Evolutionary conservation across 306 rosid genomes (phyloP), one percentile per base, ranked within the genome.

Genomic region (Dicorynia guianensis): DNA sequence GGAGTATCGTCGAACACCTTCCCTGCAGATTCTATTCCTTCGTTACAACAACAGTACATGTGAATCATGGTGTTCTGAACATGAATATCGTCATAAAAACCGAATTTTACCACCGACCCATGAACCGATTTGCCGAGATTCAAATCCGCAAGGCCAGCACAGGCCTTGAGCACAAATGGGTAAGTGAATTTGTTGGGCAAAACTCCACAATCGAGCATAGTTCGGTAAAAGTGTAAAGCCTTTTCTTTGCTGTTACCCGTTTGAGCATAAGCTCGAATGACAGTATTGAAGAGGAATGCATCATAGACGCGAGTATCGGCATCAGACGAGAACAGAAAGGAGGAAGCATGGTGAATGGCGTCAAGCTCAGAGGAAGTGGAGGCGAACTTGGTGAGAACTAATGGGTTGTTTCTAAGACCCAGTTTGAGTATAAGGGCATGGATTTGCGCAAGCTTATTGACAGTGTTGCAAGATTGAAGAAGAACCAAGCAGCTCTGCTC

Each of bases 81-180:
- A 72, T 94, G 98, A 25, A 74, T 34, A 59, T 91, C 97, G 1
- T 74, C 84, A 7, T 81, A 87, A 78, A 94, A 94, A 5, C 97
- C 97, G 30, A 84, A 80, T 70, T 88, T 94, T 34, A 89, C 80
- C 5, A 82, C 85, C 36, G 86, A 85, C 13, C 90, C 92, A 74
- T 94, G 98, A 77, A 87, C 83, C 17, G 86, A 49, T 57, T 72
- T 75, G 5, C 96, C 97, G 18, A 94, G 57, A 67, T 50, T 65
- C 84, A 89, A 56, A 36, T 52, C 54, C n/a, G 72, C 87, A 40
- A 93, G 30, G 8, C 98, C 96, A 5, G 96, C 97, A 65, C 97
- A 93, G 34, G 89, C 96, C 81, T 93, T 93, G 44, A 93, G 92
- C 2, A 89, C 87, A 79, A 93, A 93, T 3, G 97, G 98, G 88